These are phyloP conservation scores for Claviceps africana DNA, from an alignment of 2,329 filamentous ascomycete species.

Conservation along the genomic window DNA sequence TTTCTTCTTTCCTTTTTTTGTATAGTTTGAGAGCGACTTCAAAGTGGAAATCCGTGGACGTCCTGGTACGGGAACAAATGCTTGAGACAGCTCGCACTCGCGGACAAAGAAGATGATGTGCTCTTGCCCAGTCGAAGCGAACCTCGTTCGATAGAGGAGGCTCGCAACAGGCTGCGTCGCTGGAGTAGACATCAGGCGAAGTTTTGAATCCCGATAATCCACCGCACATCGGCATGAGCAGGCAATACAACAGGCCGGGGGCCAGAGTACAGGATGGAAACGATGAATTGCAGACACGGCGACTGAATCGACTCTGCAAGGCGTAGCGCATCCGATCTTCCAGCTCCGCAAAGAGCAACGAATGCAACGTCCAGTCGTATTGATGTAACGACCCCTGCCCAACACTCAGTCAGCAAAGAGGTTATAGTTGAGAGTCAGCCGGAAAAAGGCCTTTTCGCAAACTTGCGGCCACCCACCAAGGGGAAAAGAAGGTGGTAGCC, in stretches of 20 bases:
- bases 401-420: not conserved
- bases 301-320: conserved; percentile 3
- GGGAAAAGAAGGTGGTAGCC: not conserved
- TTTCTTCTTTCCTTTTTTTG: not conserved
- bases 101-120: not conserved
- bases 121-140: not conserved
- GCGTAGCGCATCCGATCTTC: conserved; percentile 3
- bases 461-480: not conserved
- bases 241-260: not conserved
- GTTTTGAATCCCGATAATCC: not conserved
- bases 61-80: not conserved
- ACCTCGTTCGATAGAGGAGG: not conserved
- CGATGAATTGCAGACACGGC: not conserved
- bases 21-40: not conserved
- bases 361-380: conserved; percentile 3
- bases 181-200: not conserved
- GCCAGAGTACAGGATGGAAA: not conserved
- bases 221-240: not conserved
- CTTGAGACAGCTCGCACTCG: not conserved
- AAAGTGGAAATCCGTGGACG: not conserved
- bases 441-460: not conserved
- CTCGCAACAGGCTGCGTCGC: not conserved
- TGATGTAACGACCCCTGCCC: not conserved
- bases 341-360: conserved; percentile 1
- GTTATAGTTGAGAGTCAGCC: not conserved